Percentiles rank a stretch among this genome's conserved stretches.
phyloP scores from a whole-genome alignment of 805 yeast species.

The Cyberlindnera xishuangbannaensis region DNA sequence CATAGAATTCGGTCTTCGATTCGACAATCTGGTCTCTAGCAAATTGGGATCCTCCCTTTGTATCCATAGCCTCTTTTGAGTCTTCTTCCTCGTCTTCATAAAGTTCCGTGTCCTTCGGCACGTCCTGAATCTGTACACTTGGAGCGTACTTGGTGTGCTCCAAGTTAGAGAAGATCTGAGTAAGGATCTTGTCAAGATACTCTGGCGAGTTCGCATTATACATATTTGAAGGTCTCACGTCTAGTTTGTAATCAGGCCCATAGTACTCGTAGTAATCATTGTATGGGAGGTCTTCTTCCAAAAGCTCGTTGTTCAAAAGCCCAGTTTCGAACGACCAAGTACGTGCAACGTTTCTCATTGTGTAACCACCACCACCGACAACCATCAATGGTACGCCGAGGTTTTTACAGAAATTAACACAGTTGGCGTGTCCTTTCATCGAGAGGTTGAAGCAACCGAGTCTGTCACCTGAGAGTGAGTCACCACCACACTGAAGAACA shows the following conservation, averaged over 20 bases:
- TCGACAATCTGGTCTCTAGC: conserved; percentile 73
- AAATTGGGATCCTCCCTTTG: conserved; percentile 84
- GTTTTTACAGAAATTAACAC: conserved; percentile 80
- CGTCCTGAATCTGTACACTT: conserved; percentile 88
- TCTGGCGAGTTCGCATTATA: conserved; percentile 93
- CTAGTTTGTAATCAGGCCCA: conserved; percentile 94
- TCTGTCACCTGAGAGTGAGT: conserved; percentile 91
- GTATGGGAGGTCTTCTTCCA: conserved; percentile 66
- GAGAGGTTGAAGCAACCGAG: conserved; percentile 93
- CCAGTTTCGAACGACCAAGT: conserved; percentile 95
- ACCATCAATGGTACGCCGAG: conserved; percentile 90
- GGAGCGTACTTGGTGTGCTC: conserved; percentile 95
- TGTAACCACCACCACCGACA: conserved; percentile 97
- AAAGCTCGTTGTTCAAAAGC: conserved; percentile 68
- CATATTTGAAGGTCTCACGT: conserved; percentile 94
- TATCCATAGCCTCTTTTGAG: conserved; percentile 69
- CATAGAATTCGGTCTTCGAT: conserved; percentile 75
- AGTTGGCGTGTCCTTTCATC: conserved; percentile 93
- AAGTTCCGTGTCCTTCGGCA: conserved; percentile 86
- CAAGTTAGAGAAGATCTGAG: conserved; percentile 70
- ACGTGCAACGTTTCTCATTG: conserved; percentile 94
- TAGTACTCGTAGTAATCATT: conserved; percentile 93
- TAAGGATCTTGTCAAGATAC: conserved; percentile 76
- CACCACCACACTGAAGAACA: conserved; percentile 98
- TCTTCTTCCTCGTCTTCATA: conserved; percentile 86